These are phyloP conservation scores for Eutypa lata DNA, from an alignment of 2,329 filamentous ascomycete genomes.

Conservation along the genomic window DNA sequence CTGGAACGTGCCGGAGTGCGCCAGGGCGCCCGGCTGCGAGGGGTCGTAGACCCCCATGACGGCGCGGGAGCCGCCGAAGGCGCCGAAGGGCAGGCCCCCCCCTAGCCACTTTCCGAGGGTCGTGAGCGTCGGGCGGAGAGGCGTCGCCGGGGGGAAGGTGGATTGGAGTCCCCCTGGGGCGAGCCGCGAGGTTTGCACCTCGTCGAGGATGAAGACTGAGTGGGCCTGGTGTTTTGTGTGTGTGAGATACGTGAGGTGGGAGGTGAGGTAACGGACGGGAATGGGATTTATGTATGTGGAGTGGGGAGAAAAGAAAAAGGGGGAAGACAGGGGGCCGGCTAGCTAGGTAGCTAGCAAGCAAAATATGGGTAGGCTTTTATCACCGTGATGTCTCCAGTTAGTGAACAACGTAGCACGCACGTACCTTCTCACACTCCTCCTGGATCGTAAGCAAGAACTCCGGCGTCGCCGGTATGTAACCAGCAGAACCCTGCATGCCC, in stretches of 20 bases:
- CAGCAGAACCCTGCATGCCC: constrained; percentile 62
- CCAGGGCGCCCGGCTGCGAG: constrained; percentile 29
- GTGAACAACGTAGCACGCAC: no score
- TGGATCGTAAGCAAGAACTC: constrained; percentile 54
- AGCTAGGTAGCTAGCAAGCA: no score
- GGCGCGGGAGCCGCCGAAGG: constrained; percentile 58
- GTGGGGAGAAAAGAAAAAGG: no score
- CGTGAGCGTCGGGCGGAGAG: constrained; percentile 56
- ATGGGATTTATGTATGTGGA: no score
- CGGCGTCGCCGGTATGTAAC: constrained; percentile 47
- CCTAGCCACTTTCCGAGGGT: constrained; percentile 66
- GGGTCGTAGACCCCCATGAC: constrained; percentile 58
- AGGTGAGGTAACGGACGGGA: no score
- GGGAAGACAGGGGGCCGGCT: no score
- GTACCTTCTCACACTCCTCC: constrained; percentile 38
- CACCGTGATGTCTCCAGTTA: no score
- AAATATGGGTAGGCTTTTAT: no score
- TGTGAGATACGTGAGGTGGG: background rate
- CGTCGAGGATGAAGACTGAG: constrained; percentile 64
- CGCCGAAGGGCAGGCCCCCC: constrained; percentile 64
- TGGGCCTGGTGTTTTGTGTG: constrained; percentile 31
- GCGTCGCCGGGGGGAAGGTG: constrained; percentile 20
- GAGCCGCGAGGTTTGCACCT: constrained; percentile 67
- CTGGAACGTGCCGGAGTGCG: constrained; percentile 58
- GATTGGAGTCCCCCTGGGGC: constrained; percentile 46